Conservation (phyloP, 306 rosid species). For the Sicyos edulis region DNA sequence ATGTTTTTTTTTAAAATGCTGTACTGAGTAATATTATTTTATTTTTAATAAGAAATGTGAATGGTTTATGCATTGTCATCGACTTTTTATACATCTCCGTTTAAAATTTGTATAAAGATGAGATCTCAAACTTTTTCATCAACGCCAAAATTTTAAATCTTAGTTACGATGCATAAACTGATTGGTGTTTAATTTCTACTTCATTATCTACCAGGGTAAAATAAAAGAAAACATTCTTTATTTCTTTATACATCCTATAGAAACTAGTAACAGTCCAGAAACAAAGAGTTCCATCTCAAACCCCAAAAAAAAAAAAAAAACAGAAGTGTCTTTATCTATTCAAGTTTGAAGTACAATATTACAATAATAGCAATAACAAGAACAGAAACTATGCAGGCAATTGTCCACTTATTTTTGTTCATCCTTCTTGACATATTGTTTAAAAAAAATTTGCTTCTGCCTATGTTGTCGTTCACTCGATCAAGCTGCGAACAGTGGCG, state of each 20-base stretch:
- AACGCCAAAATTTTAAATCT: no score
- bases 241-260: neutral
- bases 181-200: neutral
- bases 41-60: no score
- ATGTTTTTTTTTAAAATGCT: no score
- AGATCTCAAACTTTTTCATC: no score
- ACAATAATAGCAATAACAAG: slow-evolving; percentile 56
- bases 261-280: neutral
- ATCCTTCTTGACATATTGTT: slow-evolving; percentile 69
- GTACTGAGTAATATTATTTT: no score
- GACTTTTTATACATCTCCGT: no score
- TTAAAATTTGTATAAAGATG: no score
- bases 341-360: slow-evolving; percentile 80
- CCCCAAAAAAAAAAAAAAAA: neutral
- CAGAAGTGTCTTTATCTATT: slow-evolving; percentile 20
- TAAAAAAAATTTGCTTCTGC: slow-evolving; percentile 78
- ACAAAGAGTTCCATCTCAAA: neutral
- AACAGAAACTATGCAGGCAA: slow-evolving; percentile 43
- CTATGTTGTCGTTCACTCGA: slow-evolving; percentile 83
- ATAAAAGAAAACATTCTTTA: neutral
- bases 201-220: neutral
- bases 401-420: slow-evolving; percentile 78
- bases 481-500: slow-evolving; percentile 53
- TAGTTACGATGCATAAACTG: no score
- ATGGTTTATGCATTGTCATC: no score